A percentile compares a stretch with the other conserved stretches of the same genome.
Conservation (phyloP, 108 stramenopile species). For the Parmales sp. region DNA sequence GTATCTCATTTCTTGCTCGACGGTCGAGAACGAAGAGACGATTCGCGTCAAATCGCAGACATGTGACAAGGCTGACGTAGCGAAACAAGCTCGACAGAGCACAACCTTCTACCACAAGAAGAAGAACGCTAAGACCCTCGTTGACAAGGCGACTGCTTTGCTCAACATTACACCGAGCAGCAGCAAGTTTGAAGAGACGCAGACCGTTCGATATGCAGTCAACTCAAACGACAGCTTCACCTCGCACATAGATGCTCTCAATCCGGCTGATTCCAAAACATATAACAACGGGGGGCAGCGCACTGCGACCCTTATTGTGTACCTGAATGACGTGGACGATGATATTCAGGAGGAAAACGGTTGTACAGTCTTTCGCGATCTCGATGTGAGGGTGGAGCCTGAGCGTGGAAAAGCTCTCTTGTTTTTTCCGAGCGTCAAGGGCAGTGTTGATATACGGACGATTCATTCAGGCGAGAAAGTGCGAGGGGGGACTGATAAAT, state of each 20-base stretch:
- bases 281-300: not conserved
- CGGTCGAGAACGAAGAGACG: not conserved
- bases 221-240: not conserved
- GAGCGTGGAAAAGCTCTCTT: not conserved
- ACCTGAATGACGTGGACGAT: not conserved
- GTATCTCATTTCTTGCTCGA: not conserved
- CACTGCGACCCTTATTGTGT: not conserved
- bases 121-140: not conserved
- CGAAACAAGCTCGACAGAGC: not conserved
- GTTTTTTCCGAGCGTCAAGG: slow-evolving; percentile 1
- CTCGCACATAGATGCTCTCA: not conserved
- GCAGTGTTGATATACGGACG: not conserved
- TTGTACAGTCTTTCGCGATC: not conserved
- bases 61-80: not conserved
- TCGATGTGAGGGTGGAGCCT: not conserved
- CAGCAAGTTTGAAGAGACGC: not conserved
- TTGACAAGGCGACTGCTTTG: not conserved
- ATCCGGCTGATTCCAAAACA: not conserved
- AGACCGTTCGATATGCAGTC: not conserved
- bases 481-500: not conserved
- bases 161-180: too few relatives aligned
- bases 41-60: not conserved
- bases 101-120: not conserved
- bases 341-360: not conserved
- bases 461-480: not conserved